Percentiles rank a stretch among this genome's conserved stretches.
Conservation (phyloP, 2,329 filamentous ascomycete species). For the Corynespora cassiicola region DNA sequence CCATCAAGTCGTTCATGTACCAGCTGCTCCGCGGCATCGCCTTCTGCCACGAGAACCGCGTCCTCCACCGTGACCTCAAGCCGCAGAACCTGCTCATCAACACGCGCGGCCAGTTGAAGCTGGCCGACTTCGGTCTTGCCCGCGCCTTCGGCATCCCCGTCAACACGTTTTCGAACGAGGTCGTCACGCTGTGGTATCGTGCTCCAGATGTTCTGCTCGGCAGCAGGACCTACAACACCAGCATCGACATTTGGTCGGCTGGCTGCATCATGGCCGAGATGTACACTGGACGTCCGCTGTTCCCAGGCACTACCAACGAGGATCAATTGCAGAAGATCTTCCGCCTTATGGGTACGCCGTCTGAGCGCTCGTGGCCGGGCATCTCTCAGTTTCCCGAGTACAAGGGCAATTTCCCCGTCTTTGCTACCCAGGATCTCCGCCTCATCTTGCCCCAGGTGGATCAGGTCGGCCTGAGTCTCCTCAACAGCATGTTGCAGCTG, state of each 20-base stretch:
- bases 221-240: conserved; percentile 97
- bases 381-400: conserved; percentile 98
- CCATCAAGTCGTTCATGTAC: conserved; percentile 99
- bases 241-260: conserved; percentile 98
- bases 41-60: conserved; percentile 97
- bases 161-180: conserved; percentile 98
- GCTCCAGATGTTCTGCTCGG: conserved; percentile 95
- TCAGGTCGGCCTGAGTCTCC: conserved; percentile 80
- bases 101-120: conserved; percentile 85
- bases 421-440: conserved; percentile 87
- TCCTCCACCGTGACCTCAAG: conserved; percentile 94
- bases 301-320: conserved; percentile 97
- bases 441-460: conserved; percentile 92
- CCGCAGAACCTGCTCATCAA: conserved; percentile 97
- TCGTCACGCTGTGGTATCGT: conserved; percentile 97
- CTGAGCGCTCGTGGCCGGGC: conserved; percentile 92
- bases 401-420: conserved; percentile 93
- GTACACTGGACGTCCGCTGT: conserved; percentile 94
- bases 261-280: conserved; percentile 99
- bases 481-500: conserved; percentile 90
- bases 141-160: conserved; percentile 96
- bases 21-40: conserved; percentile 94
- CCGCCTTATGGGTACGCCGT: conserved; percentile 96
- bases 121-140: conserved; percentile 93
- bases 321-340: conserved; percentile 98